A percentile compares a stretch with the other conserved stretches of the same genome.
phyloP scores from a whole-genome alignment of 352 stramenopile species.

The Thalassiosira ordinaria region DNA sequence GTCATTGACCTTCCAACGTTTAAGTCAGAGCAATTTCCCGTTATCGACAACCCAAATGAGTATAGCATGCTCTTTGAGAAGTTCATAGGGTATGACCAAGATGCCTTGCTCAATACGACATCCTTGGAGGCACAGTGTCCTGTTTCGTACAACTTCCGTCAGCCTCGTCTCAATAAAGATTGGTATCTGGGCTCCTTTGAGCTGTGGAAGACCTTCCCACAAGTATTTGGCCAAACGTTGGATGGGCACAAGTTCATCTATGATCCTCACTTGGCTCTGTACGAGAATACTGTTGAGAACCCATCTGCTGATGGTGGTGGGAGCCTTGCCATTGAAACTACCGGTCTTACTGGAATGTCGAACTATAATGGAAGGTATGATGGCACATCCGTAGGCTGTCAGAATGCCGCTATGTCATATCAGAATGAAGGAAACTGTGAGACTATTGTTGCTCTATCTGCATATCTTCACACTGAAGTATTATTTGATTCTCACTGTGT shows the following conservation, averaged over 20 bases:
- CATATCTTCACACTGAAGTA: too few relatives aligned
- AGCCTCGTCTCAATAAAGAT: too few relatives aligned
- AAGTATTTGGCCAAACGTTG: too few relatives aligned
- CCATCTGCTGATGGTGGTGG: constrained; percentile 55
- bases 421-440: too few relatives aligned
- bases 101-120: background rate
- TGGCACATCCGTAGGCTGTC: too few relatives aligned
- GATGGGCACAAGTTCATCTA: constrained; percentile 38
- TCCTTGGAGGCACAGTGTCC: too few relatives aligned
- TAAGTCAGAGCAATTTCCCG: background rate
- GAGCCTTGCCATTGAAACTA: constrained; percentile 15
- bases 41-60: background rate
- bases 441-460: too few relatives aligned
- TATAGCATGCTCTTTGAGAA: background rate
- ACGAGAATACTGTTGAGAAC: constrained; percentile 60
- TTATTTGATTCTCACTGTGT: too few relatives aligned
- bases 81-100: background rate
- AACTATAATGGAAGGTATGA: too few relatives aligned
- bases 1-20: constrained; percentile 11
- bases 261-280: constrained; percentile 17
- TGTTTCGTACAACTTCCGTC: too few relatives aligned
- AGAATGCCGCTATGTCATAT: too few relatives aligned
- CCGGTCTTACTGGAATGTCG: too few relatives aligned
- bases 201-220: constrained; percentile 38
- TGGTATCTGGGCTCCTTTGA: background rate